Percentiles rank a stretch among this genome's conserved stretches.
phyloP scores from a whole-genome alignment of 2,329 filamentous ascomycete species.

The Exophiala bonariae region DNA sequence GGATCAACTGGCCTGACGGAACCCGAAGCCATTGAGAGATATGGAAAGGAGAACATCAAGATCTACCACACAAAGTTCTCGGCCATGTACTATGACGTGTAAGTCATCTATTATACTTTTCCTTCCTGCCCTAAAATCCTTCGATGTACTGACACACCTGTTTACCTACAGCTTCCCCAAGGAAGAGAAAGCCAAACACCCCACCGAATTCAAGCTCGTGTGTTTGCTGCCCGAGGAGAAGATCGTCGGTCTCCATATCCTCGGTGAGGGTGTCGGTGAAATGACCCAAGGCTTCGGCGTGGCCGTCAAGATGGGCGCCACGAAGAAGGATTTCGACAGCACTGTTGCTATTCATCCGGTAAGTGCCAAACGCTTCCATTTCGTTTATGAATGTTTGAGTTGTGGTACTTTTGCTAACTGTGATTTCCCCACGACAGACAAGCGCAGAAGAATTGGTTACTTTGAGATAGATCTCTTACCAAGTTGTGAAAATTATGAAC shows the following conservation, averaged over 20 bases:
- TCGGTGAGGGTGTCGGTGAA: constrained; percentile 54
- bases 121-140: too few species aligned
- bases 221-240: constrained; percentile 51
- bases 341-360: constrained; percentile 72
- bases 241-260: constrained; percentile 52
- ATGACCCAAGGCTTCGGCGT: constrained; percentile 75
- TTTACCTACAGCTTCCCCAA: constrained; percentile 42
- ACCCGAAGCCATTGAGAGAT: constrained; percentile 47
- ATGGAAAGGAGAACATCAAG: constrained; percentile 52
- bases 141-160: constrained; percentile 40
- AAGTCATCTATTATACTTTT: constrained; percentile 1
- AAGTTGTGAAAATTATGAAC: too few species aligned
- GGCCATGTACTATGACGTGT: constrained; percentile 48
- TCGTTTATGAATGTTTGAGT: too few species aligned
- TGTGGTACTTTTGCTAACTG: constrained; percentile 4
- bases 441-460: constrained; percentile 67
- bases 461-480: constrained; percentile 29
- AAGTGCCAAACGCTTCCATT: constrained; percentile 1
- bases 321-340: constrained; percentile 73
- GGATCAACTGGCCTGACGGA: constrained; percentile 52
- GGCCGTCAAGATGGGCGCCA: constrained; percentile 77
- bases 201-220: constrained; percentile 53
- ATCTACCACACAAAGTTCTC: constrained; percentile 51
- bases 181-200: constrained; percentile 51
- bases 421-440: constrained; percentile 40